These are phyloP conservation scores for Phialocephala subalpina DNA, from an alignment of 2,329 filamentous ascomycete species.

Conservation along the genomic window DNA sequence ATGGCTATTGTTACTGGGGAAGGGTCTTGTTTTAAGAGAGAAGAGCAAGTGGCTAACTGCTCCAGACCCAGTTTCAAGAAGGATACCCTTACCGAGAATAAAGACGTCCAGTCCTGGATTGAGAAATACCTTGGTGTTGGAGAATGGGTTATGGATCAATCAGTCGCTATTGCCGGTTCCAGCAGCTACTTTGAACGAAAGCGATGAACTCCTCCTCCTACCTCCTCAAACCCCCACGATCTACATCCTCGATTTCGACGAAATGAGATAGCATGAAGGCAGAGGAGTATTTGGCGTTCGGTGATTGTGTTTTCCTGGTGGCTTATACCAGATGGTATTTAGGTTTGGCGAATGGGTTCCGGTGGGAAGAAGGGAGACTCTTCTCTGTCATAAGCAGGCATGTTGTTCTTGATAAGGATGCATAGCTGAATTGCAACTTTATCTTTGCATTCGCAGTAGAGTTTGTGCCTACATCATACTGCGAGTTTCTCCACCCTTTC, in stretches of 20 bases:
- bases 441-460: background rate
- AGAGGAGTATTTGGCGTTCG: conserved; percentile 7
- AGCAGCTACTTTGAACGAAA: conserved; percentile 92
- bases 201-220: conserved; percentile 56
- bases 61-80: conserved; percentile 82
- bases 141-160: conserved; percentile 98
- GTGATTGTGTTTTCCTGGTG: background rate
- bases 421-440: background rate
- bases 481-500: conserved; percentile 5
- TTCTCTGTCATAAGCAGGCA: background rate
- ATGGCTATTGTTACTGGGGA: background rate
- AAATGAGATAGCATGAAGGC: background rate
- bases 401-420: background rate
- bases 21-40: background rate
- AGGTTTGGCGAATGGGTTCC: background rate
- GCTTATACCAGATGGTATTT: conserved; percentile 1
- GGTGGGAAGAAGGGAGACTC: background rate
- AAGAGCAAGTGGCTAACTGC: conserved; percentile 52
- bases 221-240: background rate
- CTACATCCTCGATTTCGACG: background rate
- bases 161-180: conserved; percentile 87
- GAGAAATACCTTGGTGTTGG: conserved; percentile 93
- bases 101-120: conserved; percentile 86
- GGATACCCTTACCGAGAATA: conserved; percentile 84
- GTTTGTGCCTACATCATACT: background rate